Evolutionary conservation across 169 alveolate genomes (phyloP).

Genomic region (Eimeria praecox): DNA sequence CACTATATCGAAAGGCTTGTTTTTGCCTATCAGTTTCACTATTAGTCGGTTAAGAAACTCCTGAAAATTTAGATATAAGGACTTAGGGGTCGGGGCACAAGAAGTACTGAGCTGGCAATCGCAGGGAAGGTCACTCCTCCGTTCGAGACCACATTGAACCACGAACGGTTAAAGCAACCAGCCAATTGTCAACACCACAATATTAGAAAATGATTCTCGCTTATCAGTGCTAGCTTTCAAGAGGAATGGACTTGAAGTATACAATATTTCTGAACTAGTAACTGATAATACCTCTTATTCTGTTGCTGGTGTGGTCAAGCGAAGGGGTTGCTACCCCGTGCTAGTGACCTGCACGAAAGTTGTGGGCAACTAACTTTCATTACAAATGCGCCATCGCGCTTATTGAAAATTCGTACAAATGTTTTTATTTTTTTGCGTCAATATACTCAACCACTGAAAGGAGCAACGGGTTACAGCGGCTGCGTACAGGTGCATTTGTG

Average conservation of each 20-base stretch:
- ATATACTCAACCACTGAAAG: neutral
- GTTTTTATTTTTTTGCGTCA: neutral
- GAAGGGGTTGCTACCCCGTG: neutral
- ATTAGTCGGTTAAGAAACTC: neutral
- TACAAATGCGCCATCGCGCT: neutral
- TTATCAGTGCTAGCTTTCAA: neutral
- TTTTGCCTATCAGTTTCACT: neutral
- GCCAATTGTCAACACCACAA: neutral
- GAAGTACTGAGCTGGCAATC: neutral
- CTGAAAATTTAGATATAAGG: neutral
- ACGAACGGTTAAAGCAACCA: neutral
- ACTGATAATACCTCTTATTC: neutral
- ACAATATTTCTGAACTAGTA: neutral
- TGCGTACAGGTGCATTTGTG: constrained; percentile 41
- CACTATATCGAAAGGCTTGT: neutral
- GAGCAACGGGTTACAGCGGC: neutral
- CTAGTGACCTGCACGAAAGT: neutral
- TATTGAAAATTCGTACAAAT: neutral
- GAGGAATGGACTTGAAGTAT: too few species aligned
- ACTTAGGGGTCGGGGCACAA: neutral
- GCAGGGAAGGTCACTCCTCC: constrained; percentile 5
- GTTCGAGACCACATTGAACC: too few species aligned
- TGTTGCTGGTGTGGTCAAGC: neutral
- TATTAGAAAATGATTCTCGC: neutral
- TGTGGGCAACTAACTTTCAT: neutral